Evolutionary conservation across 2,329 filamentous ascomycete species (phyloP).

Genomic region (Colletotrichum salicis): DNA sequence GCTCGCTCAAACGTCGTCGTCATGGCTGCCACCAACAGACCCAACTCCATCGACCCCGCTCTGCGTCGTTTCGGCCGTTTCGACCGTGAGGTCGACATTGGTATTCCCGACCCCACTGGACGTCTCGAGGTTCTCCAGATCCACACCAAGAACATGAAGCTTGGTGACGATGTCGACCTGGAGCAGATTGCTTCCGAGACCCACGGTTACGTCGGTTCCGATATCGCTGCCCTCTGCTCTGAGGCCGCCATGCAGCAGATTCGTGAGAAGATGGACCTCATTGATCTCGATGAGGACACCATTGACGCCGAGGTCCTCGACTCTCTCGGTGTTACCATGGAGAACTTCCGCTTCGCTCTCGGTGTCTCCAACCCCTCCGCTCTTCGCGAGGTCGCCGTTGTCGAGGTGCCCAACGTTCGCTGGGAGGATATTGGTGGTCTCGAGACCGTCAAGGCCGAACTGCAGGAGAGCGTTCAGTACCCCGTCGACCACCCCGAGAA

Average conservation of each 20-base stretch:
- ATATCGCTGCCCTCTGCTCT: conserved; percentile 97
- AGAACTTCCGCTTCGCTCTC: conserved; percentile 99
- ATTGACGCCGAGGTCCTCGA: conserved; percentile 99
- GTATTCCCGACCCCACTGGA: conserved; percentile 96
- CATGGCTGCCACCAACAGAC: conserved; percentile 98
- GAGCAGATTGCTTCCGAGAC: conserved; percentile 97
- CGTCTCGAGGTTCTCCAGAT: conserved; percentile 99
- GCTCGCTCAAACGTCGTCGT: conserved; percentile 97
- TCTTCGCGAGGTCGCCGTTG: conserved; percentile 97
- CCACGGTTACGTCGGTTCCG: conserved; percentile 98
- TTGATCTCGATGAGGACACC: conserved; percentile 98
- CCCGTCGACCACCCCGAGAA: conserved; percentile 99
- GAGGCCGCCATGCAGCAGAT: conserved; percentile 99
- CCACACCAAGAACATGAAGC: conserved; percentile 99
- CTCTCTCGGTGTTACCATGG: conserved; percentile 98
- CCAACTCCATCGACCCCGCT: conserved; percentile 98
- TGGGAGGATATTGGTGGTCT: conserved; percentile 99
- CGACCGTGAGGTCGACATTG: conserved; percentile 98
- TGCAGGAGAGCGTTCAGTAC: conserved; percentile 98
- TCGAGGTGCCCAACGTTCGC: conserved; percentile 98
- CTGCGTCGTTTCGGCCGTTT: conserved; percentile 98
- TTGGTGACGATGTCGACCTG: conserved; percentile 94
- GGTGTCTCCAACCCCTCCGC: conserved; percentile 98
- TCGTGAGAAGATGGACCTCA: conserved; percentile 99
- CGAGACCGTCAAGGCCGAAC: conserved; percentile 98